Evolutionary conservation across 768 basidiomycete species (phyloP), one percentile per base, ranked within the genome.

Genomic region (Leccinum uliginosum): DNA sequence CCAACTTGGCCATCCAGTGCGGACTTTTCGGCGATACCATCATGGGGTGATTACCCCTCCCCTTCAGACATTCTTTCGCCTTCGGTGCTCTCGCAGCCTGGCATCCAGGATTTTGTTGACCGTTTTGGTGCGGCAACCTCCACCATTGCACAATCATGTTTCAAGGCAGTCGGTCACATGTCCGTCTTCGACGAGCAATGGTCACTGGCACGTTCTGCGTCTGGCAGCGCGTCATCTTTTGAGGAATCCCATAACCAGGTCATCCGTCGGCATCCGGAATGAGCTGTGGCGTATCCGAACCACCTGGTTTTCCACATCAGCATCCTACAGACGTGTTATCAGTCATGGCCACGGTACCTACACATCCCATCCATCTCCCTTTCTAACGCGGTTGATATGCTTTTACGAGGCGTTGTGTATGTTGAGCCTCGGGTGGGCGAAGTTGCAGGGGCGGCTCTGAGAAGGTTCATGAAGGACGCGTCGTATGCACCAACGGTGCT

Each of bases 181-280:
- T 85, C 86, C 15, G 76, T 95, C 29, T 86, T 93, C 55, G 93
- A 97, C 57, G 89, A 94, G 9, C 87, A 91, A 62, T 92, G 87
- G 86, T 80, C 83, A 0, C 76, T 80, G 51, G 76, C 82, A 19
- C 83, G 85, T 47, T 71, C 67, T 38, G 46, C 53, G 2, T 55
- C 63, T 19, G 53, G 62, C 14, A 69, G 48, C 6, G 80, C 78
- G 59, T 77, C 79, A 2, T 68, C 81, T 0, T 82, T 85, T 67
- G 85, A 93, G 61, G 89, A 94, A 64, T 75, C 83, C 3, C n/a
- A n/a, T n/a, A n/a, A n/a, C n/a, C n/a, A n/a, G n/a, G n/a, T n/a
- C n/a, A n/a, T n/a, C n/a, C n/a, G n/a, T n/a, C n/a, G n/a, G n/a
- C n/a, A n/a, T n/a, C n/a, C 78, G 0, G 85, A 87, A 65, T 75